Base-by-base conservation (phyloP, 371 early-diverging fungal genomes). In the Apophysomyces variabilis region DNA sequence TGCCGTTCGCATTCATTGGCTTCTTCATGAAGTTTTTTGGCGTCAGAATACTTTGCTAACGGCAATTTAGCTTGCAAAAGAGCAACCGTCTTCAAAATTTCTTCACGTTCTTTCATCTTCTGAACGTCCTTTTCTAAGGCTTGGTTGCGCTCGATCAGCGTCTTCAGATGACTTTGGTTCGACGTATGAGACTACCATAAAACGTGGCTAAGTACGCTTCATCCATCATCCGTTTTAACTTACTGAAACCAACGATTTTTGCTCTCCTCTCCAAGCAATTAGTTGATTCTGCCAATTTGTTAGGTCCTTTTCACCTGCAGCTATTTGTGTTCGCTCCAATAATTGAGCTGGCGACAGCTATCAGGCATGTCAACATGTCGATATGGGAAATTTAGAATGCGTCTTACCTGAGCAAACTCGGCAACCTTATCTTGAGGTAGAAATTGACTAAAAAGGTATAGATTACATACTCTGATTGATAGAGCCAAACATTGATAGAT, bases 341-440 rank as follows among this genome's bases (percentile, higher is more conserved):
- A 98, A 75, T 54, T 90, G 88, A 11, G 87, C 69, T 4, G 95
- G 87, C 4, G 87, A 77, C 85, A 97, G 85, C 86, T 93, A 72
- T 1, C 26, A 14, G 18, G 57, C 54, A n/a, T 62, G 37, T n/a
- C 37, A 44, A 9, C 21, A 47, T 26, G 11, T 57, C 36, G 21
- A 60, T 13, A 7, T 36, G 9, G 13, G 21, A 46, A 36, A 2
- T 8, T 16, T 21, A 21, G 8, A 12, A 45, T 5, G 9, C 21
- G 41, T 4, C 6, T 56, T 78, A 89, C 86, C 79, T 93, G 90
- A 4, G 98, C 95, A 70, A 98, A 97, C 68, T 94, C 96, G 12
- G 90, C 85, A 1, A 98, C 98, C 64, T 89, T 85, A 77, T 98
- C 99, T 76, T 98, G 99, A 18, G 99, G 98, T 58, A 98, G 80